Base-by-base conservation (phyloP, 352 stramenopile species). In the Globisporangium radiosum region DNA sequence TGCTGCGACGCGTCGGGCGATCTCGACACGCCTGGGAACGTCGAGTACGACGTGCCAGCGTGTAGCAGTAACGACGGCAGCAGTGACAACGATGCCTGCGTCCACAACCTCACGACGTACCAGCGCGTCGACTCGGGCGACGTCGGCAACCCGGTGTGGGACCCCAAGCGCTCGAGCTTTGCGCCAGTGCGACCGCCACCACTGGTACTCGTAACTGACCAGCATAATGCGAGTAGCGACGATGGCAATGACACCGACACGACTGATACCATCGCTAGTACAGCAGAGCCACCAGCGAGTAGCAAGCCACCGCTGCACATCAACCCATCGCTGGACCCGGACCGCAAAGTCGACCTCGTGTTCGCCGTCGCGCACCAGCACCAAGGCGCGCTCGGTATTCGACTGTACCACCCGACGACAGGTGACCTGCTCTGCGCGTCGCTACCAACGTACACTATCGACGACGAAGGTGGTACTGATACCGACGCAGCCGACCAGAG, bases 31-130 rank as follows among this genome's bases (percentile, higher is more conserved):
- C 14, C 25, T 56, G 56, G 56, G 17, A 57, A 57, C 9, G 47
- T 62, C 37, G 56, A 57, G 25, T 62, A 62, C 40, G 47, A 62
- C 11, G 39, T 62, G 0, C 47, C 56, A 33, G 56, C 47, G 5
- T 62, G 56, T 15, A 15, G 9, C n/a, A 1, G 11, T 5, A 40
- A 19, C 19, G 38, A 11, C 15, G 37, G 17, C 7, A 38, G 15
- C 13, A 36, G 47, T 3, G 36, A 19, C 19, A 19, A n/a, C 13
- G 11, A 13, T 47, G 43, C 43, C 0, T 62, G 56, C 47, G 19
- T 51, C 11, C 47, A 62, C 51, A 62, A 33, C 37, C 56, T 62
- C 47, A 62, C 56, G 14, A 57, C 56, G 38, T 36, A 57, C 25
- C 56, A 62, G 56, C 56, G 17, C 44, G 38, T 62, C 4, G 47